Evolutionary conservation across 2,329 filamentous ascomycete species (phyloP).

Genomic region (Apiospora malaysiana): DNA sequence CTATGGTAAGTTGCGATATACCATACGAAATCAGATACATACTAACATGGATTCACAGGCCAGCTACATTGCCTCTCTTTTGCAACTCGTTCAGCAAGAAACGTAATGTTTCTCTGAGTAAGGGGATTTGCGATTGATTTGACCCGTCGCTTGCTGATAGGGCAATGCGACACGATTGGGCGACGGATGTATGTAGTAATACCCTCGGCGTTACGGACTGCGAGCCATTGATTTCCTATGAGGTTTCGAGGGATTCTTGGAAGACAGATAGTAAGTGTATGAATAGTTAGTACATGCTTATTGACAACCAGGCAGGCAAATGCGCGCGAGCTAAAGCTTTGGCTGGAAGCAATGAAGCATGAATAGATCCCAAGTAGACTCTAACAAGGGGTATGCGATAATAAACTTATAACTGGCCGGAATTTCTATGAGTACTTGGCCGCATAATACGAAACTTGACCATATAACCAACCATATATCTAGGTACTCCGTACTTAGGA

Average conservation of each 20-base stretch:
- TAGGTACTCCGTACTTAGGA: too few relatives aligned
- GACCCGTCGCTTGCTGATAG: neutral
- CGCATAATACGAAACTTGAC: too few relatives aligned
- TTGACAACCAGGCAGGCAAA: neutral
- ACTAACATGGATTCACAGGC: conserved; percentile 25
- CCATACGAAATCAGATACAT: neutral
- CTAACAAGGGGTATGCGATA: neutral
- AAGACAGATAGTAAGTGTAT: conserved; percentile 6
- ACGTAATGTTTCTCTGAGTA: neutral
- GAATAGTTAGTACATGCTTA: conserved; percentile 12
- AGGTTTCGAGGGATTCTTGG: conserved; percentile 19
- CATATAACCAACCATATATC: too few relatives aligned
- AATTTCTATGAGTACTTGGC: neutral
- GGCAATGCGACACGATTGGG: conserved; percentile 10
- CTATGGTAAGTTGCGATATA: conserved; percentile 52
- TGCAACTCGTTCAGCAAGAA: conserved; percentile 32
- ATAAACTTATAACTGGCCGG: neutral
- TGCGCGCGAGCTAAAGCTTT: neutral
- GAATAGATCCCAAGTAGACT: neutral
- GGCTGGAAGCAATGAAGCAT: neutral
- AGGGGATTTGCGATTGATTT: neutral
- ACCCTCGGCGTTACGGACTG: conserved; percentile 22
- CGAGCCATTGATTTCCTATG: conserved; percentile 21
- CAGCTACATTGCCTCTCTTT: conserved; percentile 32
- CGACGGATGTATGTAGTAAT: conserved; percentile 22